Evolutionary conservation across 306 rosid genomes (phyloP).

Genomic region (Alnus rubra): DNA sequence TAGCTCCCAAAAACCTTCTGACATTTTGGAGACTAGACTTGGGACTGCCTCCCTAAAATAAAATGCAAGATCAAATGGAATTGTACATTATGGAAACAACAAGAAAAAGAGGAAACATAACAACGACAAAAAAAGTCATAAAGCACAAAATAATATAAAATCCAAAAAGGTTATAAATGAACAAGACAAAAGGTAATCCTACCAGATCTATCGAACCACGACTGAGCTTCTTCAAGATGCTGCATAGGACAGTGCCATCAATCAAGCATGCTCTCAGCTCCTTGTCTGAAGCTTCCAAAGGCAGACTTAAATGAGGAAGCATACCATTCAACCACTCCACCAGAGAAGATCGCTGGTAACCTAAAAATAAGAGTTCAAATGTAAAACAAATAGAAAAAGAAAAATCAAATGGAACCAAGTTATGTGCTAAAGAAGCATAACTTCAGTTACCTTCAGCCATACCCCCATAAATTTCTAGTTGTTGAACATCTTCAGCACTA

Average conservation of each 20-base stretch:
- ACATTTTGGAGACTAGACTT: slow-evolving; percentile 40
- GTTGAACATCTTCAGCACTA: slow-evolving; percentile 27
- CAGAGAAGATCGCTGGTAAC: slow-evolving; percentile 46
- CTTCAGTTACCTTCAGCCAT: slow-evolving; percentile 43
- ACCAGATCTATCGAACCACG: slow-evolving; percentile 67
- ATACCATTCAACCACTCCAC: slow-evolving; percentile 78
- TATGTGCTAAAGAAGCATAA: neutral
- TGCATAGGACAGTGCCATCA: slow-evolving; percentile 80
- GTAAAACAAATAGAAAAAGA: slow-evolving; percentile 20
- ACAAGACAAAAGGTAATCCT: slow-evolving; percentile 25
- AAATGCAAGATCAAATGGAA: slow-evolving; percentile 9
- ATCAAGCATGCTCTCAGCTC: slow-evolving; percentile 66
- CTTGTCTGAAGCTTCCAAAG: slow-evolving; percentile 72
- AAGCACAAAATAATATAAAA: neutral
- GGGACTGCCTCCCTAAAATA: slow-evolving; percentile 55
- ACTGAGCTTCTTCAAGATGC: slow-evolving; percentile 66
- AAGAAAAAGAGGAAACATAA: neutral
- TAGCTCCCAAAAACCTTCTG: slow-evolving; percentile 64
- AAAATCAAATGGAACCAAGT: slow-evolving; percentile 14
- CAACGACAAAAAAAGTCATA: neutral
- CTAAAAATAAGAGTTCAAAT: slow-evolving; percentile 45
- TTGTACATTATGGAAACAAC: slow-evolving; percentile 9
- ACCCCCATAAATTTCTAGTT: slow-evolving; percentile 32
- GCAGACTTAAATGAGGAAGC: slow-evolving; percentile 72
- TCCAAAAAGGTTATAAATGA: slow-evolving; percentile 12